These are phyloP conservation scores for Arachnomyces sp. DNA, from an alignment of 2,329 filamentous ascomycete species.

Conservation along the genomic window DNA sequence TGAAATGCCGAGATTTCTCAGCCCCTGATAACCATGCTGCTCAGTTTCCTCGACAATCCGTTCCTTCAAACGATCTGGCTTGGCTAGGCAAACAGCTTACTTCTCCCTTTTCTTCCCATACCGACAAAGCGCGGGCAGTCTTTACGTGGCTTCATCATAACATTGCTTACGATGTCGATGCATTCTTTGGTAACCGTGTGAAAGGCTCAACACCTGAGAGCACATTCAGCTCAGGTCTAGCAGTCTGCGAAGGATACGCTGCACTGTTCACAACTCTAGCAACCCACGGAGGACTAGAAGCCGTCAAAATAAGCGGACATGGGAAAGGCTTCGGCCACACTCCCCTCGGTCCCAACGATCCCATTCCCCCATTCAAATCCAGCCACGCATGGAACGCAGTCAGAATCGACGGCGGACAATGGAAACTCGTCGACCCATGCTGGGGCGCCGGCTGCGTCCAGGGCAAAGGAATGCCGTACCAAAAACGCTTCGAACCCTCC, in stretches of 20 bases:
- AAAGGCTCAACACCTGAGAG: conserved; percentile 61
- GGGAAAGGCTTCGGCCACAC: conserved; percentile 78
- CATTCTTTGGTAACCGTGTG: conserved; percentile 68
- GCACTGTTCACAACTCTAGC: conserved; percentile 73
- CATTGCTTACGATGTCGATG: conserved; percentile 70
- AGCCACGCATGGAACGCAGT: conserved; percentile 93
- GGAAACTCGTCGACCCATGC: conserved; percentile 87
- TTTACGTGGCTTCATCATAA: conserved; percentile 97
- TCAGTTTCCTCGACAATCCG: conserved; percentile 62
- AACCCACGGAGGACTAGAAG: conserved; percentile 69
- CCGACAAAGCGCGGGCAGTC: conserved; percentile 86
- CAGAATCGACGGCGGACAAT: conserved; percentile 73
- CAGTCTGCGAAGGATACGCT: conserved; percentile 89
- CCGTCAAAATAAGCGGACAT: conserved; percentile 65
- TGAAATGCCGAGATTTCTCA: conserved; percentile 83
- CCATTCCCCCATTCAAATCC: conserved; percentile 56
- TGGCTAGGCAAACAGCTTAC: conserved; percentile 75
- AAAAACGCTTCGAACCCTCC: conserved; percentile 58
- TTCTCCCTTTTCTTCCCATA: conserved; percentile 67
- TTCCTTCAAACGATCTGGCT: conserved; percentile 61
- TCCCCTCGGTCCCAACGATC: conserved; percentile 55
- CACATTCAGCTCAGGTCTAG: conserved; percentile 68
- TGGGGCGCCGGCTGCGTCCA: conserved; percentile 79
- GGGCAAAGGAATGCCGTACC: conserved; percentile 51
- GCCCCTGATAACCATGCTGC: conserved; percentile 70